Evolutionary conservation across 23 red algal species (phyloP), one percentile per base, ranked within the genome.

Genomic region (Agarophyton chilense): DNA sequence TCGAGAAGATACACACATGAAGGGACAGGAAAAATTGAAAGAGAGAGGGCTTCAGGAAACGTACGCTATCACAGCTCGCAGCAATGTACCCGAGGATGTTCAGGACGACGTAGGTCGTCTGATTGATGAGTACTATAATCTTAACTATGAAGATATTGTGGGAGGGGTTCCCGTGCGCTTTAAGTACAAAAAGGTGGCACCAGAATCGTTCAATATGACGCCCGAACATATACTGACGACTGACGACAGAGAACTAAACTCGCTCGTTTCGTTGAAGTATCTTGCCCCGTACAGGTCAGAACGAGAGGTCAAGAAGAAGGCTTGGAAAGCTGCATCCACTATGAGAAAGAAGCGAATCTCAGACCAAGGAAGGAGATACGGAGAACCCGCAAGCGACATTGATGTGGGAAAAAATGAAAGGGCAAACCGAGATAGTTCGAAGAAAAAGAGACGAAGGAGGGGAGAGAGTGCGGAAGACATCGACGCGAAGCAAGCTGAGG

Each of bases 181-280:
- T 77, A 90, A 91, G 18, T 99, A 99, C 71, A 92, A 93, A 28
- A 61, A 79, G 49, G 97, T 99, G 16, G 90, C 92, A 29, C 82
- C 89, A 19, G 93, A 94, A 26, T 81, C 67, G 0, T 99, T 94
- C 77, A 94, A 94, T 43, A 46, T 99, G 79, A 60, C 84, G 14
- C 42, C 89, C 26, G 91, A 82, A 31, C 86, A 99, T 22, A 90
- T 99, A 31, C 62, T 99, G 10, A 57, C 72, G 21, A 94, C 68
- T 36, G 93, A 99, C 22, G 97, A 99, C 66, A 91, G 81, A 72
- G 97, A 95, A 24, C 81, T 99, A 79, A 99, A 99, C 66, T 39
- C 56, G 10, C 51, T 94, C n/a, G 94, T 94, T 18, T 90, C 93
- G 26, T 31, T 96, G 22, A 94, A 94, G 45, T 96, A 92, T 82